Percentiles rank a stretch among this genome's conserved stretches.
These are phyloP conservation scores for Ophiocordyceps robertsii DNA, from an alignment of 2,329 filamentous ascomycete species.

Conservation along the genomic window DNA sequence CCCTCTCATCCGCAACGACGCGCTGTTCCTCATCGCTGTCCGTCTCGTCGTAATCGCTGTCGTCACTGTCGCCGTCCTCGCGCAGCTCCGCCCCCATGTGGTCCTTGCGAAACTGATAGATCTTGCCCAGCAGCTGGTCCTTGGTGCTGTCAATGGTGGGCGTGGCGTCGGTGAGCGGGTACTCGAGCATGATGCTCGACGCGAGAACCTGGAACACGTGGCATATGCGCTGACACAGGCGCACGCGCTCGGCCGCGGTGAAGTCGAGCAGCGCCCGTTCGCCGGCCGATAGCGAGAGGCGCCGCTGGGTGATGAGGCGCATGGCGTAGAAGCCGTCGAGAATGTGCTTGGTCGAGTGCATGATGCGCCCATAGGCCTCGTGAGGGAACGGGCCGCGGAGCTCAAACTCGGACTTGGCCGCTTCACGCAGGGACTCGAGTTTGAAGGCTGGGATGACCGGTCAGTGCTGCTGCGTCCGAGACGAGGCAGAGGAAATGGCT, in stretches of 20 bases:
- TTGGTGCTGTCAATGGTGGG: constrained; percentile 71
- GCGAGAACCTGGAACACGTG: constrained; percentile 81
- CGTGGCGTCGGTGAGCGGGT: constrained; percentile 78
- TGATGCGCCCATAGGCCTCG: constrained; percentile 56
- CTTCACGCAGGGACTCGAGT: constrained; percentile 57
- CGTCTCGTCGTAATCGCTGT: constrained; percentile 2
- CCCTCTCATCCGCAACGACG: constrained; percentile 50
- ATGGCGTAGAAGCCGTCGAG: constrained; percentile 93
- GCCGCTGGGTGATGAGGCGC: constrained; percentile 81
- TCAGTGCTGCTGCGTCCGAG: neutral
- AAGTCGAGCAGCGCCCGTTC: constrained; percentile 70
- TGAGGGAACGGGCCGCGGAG: constrained; percentile 77
- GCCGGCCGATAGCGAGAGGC: constrained; percentile 59
- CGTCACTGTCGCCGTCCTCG: constrained; percentile 3
- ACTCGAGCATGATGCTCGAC: constrained; percentile 86
- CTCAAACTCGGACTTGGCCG: constrained; percentile 78
- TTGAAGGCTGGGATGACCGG: constrained; percentile 33
- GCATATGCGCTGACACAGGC: constrained; percentile 78
- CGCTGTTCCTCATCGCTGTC: constrained; percentile 2
- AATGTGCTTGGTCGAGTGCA: constrained; percentile 69
- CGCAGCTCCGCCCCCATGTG: constrained; percentile 26
- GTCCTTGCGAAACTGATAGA: constrained; percentile 73
- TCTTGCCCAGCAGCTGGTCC: constrained; percentile 72
- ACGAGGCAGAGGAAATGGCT: constrained; percentile 4
- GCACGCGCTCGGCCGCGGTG: constrained; percentile 64